A percentile compares a stretch with the other conserved stretches of the same genome.
These are phyloP conservation scores for Colletotrichum coccodes DNA, from an alignment of 2,329 filamentous ascomycete genomes.

Conservation along the genomic window DNA sequence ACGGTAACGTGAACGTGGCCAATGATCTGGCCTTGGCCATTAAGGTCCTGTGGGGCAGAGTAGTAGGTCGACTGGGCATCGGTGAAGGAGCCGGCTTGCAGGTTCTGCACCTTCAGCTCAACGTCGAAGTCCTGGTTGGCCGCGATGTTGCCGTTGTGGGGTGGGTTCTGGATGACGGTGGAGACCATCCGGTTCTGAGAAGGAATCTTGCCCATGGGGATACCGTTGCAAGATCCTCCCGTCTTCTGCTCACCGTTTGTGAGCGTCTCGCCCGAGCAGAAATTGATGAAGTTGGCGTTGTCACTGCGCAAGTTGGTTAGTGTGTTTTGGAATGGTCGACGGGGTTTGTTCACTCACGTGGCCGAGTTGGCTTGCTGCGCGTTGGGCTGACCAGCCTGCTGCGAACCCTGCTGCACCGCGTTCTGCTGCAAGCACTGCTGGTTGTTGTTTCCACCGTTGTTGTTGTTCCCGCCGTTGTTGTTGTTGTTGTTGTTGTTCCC, in stretches of 20 bases:
- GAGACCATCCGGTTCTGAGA: slow-evolving; percentile 66
- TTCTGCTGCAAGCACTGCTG: slow-evolving; percentile 33
- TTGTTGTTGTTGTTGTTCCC: slow-evolving; percentile 36
- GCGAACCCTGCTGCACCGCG: slow-evolving; percentile 61
- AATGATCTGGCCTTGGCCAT: slow-evolving; percentile 59
- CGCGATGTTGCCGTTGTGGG: slow-evolving; percentile 59
- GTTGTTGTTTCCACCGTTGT: slow-evolving; percentile 35
- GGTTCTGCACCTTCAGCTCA: slow-evolving; percentile 61
- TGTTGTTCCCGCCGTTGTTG: slow-evolving; percentile 35
- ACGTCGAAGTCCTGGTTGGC: slow-evolving; percentile 63
- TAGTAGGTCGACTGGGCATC: slow-evolving; percentile 71
- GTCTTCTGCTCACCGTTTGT: slow-evolving; percentile 70
- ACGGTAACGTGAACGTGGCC: slow-evolving; percentile 70
- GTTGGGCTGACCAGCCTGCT: slow-evolving; percentile 55
- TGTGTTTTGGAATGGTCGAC: background rate
- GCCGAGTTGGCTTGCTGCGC: slow-evolving; percentile 62
- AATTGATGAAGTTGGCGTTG: slow-evolving; percentile 71
- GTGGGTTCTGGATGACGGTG: slow-evolving; percentile 62
- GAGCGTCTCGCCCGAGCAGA: slow-evolving; percentile 62
- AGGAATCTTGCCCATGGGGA: slow-evolving; percentile 71
- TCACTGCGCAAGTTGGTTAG: slow-evolving; percentile 52
- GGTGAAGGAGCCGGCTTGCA: slow-evolving; percentile 68
- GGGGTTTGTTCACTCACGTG: slow-evolving; percentile 52
- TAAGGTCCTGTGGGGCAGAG: slow-evolving; percentile 65
- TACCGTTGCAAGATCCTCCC: slow-evolving; percentile 71